Evolutionary conservation across 768 basidiomycete species (phyloP).

Genomic region (Leucocoprinus leucothites): DNA sequence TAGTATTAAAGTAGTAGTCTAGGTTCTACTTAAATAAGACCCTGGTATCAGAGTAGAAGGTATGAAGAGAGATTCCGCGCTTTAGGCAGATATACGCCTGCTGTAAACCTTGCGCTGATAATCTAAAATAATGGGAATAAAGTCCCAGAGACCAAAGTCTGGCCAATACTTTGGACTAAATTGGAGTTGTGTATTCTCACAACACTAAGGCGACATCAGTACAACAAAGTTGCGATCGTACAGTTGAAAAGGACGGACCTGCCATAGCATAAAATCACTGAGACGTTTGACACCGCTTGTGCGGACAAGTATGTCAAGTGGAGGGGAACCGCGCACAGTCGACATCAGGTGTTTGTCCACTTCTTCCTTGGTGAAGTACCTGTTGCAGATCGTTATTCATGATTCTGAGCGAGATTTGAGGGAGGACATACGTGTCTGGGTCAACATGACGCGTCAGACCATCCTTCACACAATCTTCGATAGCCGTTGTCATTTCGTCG

Average conservation of each 20-base stretch:
- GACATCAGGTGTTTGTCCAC: conserved; percentile 71
- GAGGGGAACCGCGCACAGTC: conserved; percentile 61
- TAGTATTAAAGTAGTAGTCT: too few species aligned
- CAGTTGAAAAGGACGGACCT: conserved; percentile 50
- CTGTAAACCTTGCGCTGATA: conserved; percentile 80
- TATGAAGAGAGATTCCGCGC: neutral
- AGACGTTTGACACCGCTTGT: conserved; percentile 89
- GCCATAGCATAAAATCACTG: conserved; percentile 94
- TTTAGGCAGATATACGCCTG: conserved; percentile 15
- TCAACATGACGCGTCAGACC: conserved; percentile 26
- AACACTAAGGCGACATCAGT: conserved; percentile 48
- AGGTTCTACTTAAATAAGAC: too few species aligned
- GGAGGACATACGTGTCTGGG: conserved; percentile 18
- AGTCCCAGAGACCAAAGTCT: conserved; percentile 82
- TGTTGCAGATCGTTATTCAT: conserved; percentile 11
- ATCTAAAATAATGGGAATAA: conserved; percentile 83
- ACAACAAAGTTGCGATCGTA: neutral
- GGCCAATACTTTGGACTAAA: conserved; percentile 90
- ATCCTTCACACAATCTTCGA: conserved; percentile 49
- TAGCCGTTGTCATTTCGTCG: conserved; percentile 86
- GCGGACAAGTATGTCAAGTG: conserved; percentile 85
- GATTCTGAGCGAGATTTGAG: neutral
- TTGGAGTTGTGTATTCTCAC: conserved; percentile 82
- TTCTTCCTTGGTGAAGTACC: conserved; percentile 58
- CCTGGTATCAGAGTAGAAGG: neutral